Evolutionary conservation across 129 eudicot species (phyloP).

Genomic region (Ambrosia trifida): DNA sequence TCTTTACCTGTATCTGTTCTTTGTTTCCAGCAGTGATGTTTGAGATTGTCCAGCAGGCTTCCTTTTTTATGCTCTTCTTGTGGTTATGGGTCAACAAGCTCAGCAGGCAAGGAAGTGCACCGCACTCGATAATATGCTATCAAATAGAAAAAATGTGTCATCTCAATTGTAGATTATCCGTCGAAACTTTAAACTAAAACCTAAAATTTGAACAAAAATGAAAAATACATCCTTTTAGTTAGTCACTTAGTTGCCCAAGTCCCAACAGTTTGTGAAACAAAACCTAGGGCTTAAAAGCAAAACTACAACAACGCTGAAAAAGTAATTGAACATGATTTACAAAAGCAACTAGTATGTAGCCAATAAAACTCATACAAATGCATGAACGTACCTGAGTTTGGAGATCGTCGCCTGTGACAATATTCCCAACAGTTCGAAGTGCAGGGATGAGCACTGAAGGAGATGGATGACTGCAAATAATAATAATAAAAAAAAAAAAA

Average conservation of each 20-base stretch:
- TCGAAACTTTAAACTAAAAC: conserved; percentile 1
- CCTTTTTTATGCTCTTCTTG: conserved; percentile 85
- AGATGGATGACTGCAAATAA: conserved; percentile 72
- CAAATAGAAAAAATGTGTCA: not conserved
- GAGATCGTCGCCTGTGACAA: conserved; percentile 83
- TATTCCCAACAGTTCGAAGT: conserved; percentile 82
- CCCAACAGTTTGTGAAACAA: conserved; percentile 1
- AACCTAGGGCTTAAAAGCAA: not conserved
- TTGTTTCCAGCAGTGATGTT: conserved; percentile 90
- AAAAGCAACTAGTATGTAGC: not conserved
- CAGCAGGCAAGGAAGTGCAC: conserved; percentile 70
- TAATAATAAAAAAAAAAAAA: not conserved
- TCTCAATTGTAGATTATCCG: not conserved
- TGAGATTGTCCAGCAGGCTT: conserved; percentile 95
- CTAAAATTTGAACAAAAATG: not conserved
- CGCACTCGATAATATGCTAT: conserved; percentile 64
- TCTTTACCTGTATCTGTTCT: conserved; percentile 72
- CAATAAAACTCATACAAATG: not conserved
- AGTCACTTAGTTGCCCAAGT: not conserved
- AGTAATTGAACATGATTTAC: not conserved
- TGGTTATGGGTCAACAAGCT: conserved; percentile 78
- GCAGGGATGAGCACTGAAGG: conserved; percentile 82
- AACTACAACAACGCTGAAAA: not conserved
- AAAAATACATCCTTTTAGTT: not conserved
- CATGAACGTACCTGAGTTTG: conserved; percentile 71